Base-by-base conservation (phyloP, 2,329 filamentous ascomycete species). In the Penicillium glabrum region DNA sequence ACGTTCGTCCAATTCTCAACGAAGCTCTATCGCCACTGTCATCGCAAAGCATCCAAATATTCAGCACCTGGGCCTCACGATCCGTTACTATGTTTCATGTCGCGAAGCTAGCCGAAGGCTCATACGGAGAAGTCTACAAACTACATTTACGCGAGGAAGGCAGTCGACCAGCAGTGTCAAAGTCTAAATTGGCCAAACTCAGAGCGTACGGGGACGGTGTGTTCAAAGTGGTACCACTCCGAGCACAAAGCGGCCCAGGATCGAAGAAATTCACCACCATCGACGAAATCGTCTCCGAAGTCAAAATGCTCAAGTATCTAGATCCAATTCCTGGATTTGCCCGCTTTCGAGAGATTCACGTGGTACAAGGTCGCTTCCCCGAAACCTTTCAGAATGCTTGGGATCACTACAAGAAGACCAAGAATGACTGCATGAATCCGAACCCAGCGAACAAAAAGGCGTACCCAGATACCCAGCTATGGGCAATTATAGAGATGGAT, bases 401-500 rank as follows among this genome's bases (percentile, higher is more conserved):
- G 71, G 69, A 72, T 39, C 49, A 67, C 49, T 77, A 76, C 58
- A 75, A 75, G 57, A 64, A 72, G 58, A 72, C 72, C 16, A 72
- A 77, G 58, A 77, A 72, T 44, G 73, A 77, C 47, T 79, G 81
- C 64, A 72, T 80, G 58, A 86, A 86, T 56, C 82, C 83, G 0
- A 83, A 86, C 59, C 84, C 83, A 4, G 76, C 76, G 7, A 82
- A 78, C 60, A 82, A 82, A 56, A 71, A 74, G 21, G 80, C 78
- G 39, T 86, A 85, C 58, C 73, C 77, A 0, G 78, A 82, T 41
- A 75, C 79, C 4, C 84, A 87, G 66, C 73, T 87, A 2, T 88
- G 85, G 84, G 83, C 83, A 0, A 80, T 87, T 14, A 76, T 88
- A 13, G 86, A 88, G 63, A 88, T 88, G 86, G 81, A 85, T 64